phyloP scores from a whole-genome alignment of 2,329 filamentous ascomycete species.

The Huntiella bhutanensis region DNA sequence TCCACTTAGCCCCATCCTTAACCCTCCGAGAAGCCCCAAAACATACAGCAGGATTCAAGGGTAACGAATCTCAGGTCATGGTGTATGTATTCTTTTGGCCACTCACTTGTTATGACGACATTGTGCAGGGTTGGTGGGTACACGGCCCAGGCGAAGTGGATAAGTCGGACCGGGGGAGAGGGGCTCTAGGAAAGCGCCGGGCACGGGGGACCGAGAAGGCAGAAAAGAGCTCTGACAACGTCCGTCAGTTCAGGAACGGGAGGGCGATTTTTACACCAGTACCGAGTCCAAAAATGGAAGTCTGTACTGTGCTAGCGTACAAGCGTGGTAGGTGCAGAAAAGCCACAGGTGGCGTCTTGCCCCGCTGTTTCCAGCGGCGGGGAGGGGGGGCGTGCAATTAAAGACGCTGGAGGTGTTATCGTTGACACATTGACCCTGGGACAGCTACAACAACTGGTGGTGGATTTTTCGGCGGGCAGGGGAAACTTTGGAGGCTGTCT shows the following conservation, averaged over 20 bases:
- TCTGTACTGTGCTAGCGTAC: not conserved
- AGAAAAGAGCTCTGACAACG: not conserved
- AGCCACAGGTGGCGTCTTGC: constrained; percentile 10
- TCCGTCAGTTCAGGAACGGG: constrained; percentile 9
- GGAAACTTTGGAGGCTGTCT: not conserved
- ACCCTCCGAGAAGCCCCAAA: constrained; percentile 7
- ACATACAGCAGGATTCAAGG: constrained; percentile 7
- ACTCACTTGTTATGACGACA: constrained; percentile 6
- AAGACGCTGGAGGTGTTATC: not conserved
- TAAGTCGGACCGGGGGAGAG: constrained; percentile 11
- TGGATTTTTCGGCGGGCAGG: constrained; percentile 6
- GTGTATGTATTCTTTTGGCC: constrained; percentile 9
- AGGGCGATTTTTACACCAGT: constrained; percentile 6
- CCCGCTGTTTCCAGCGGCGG: not conserved
- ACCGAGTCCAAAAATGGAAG: not conserved
- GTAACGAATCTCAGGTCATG: not conserved
- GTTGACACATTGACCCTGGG: constrained; percentile 9
- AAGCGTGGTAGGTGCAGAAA: not conserved
- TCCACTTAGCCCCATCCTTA: constrained; percentile 10
- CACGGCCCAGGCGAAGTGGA: constrained; percentile 11
- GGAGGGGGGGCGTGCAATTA: not conserved
- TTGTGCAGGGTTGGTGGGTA: constrained; percentile 9
- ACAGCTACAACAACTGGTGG: not conserved
- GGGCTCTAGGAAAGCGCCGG: constrained; percentile 6
- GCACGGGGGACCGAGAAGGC: constrained; percentile 10